phyloP scores from a whole-genome alignment of 805 yeast species.

The Scheffersomyces ergatensis region DNA sequence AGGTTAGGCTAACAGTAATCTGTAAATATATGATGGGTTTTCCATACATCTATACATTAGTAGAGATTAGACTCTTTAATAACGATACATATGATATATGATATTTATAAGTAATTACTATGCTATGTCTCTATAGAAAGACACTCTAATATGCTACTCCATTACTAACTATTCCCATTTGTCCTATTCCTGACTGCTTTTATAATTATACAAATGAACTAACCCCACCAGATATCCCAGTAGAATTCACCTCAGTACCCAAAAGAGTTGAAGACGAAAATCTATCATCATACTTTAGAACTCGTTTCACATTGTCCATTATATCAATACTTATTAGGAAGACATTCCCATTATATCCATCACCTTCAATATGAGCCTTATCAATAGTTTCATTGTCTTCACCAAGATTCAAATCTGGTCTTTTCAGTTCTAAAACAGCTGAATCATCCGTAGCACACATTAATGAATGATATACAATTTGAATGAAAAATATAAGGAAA shows the following conservation, averaged over 20 bases:
- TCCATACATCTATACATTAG: too few relatives aligned
- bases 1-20: too few relatives aligned
- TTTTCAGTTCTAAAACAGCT: slow-evolving; percentile 17
- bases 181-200: too few relatives aligned
- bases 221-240: too few relatives aligned
- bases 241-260: not conserved
- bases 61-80: too few relatives aligned
- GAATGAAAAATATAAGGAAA: slow-evolving; percentile 20
- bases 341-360: slow-evolving; percentile 42
- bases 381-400: slow-evolving; percentile 11
- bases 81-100: too few relatives aligned
- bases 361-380: slow-evolving; percentile 19
- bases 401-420: not conserved
- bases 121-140: slow-evolving; percentile 8
- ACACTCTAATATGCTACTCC: too few relatives aligned
- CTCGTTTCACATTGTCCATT: slow-evolving; percentile 11
- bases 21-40: too few relatives aligned
- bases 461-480: slow-evolving; percentile 29
- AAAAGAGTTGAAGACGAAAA: slow-evolving; percentile 4
- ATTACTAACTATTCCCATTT: too few relatives aligned
- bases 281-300: slow-evolving; percentile 7
- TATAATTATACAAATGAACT: too few relatives aligned
- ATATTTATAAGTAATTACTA: too few relatives aligned
- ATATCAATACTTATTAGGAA: slow-evolving; percentile 25
- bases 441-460: slow-evolving; percentile 32